Conservation (phyloP, 208 protist species). For the Leishmania mexicana region DNA sequence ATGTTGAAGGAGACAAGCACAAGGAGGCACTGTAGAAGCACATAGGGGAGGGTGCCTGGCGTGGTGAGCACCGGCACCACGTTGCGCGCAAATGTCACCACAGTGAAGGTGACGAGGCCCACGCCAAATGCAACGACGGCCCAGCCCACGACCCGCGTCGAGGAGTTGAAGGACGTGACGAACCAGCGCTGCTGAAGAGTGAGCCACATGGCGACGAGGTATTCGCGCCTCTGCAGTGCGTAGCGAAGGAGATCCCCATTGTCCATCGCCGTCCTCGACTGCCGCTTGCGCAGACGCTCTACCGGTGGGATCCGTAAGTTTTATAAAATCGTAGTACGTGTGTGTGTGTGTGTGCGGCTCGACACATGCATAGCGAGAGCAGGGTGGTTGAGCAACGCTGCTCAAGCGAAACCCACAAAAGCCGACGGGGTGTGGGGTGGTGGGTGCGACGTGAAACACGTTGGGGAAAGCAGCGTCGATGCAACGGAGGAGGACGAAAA, state of each 20-base stretch:
- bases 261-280: conserved; percentile 8
- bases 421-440: background rate
- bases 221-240: conserved; percentile 30
- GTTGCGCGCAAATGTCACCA: conserved; percentile 40
- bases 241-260: conserved; percentile 23
- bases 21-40: conserved; percentile 36
- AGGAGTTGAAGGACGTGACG: conserved; percentile 12
- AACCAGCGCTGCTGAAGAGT: conserved; percentile 35
- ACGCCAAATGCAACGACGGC: conserved; percentile 47
- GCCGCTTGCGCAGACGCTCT: background rate
- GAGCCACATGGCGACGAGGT: conserved; percentile 28
- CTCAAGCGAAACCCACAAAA: background rate
- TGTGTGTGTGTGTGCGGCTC: background rate
- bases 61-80: conserved; percentile 51
- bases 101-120: conserved; percentile 57
- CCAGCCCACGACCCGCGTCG: conserved; percentile 27
- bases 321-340: background rate
- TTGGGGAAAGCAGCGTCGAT: background rate
- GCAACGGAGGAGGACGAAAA: background rate
- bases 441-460: background rate
- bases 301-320: background rate
- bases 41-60: conserved; percentile 30
- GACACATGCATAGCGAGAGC: background rate
- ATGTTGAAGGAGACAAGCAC: conserved; percentile 64
- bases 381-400: background rate